Evolutionary conservation across 1,139 yeast genomes (phyloP), one percentile per base, ranked within the genome.

Genomic region (Taphrina wiesneri): DNA sequence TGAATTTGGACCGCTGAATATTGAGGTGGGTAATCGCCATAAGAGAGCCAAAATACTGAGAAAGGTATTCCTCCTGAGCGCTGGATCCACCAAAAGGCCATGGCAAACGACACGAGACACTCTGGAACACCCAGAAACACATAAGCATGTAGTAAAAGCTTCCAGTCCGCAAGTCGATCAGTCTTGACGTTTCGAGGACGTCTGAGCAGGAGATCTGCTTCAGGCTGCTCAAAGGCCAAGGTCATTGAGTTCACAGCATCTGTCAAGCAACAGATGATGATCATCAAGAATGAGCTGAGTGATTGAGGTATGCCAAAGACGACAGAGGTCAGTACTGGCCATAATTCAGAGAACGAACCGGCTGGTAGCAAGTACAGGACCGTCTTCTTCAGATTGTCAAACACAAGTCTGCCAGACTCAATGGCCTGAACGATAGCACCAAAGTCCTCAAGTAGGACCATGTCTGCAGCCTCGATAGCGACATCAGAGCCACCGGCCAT

Each of bases 401-500:
- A 82, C 15, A 82, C 85, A 62, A 82, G 75, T 69, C 85, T 77
- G 26, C 85, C 85, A 69, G 76, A 79, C 66, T 76, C 76, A 67
- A 83, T 73, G 2, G 85, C 86, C 47, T 78, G 79, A 43, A 82
- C 77, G 67, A 83, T 81, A 0, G 85, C 79, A 34, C 79, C 75
- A 70, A 83, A 82, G 32, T 69, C 68, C 17, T 71, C 74, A 72
- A 81, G 73, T 56, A 83, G 74, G 34, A 83, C 78, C 71, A 83
- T 72, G 72, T 83, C 86, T 36, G 85, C 78, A 0, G 86, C 86
- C 69, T 83, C 86, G 70, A 82, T 80, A n/a, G 86, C 86, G 70
- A 83, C 80, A 70, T 83, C 86, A 23, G 84, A 79, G 2, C 84
- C 86, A 59, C 77, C 79, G 5, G 77, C 78, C 76, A 83, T 77